Base-by-base conservation (phyloP, 1,139 yeast genomes). In the Pichia sp. region DNA sequence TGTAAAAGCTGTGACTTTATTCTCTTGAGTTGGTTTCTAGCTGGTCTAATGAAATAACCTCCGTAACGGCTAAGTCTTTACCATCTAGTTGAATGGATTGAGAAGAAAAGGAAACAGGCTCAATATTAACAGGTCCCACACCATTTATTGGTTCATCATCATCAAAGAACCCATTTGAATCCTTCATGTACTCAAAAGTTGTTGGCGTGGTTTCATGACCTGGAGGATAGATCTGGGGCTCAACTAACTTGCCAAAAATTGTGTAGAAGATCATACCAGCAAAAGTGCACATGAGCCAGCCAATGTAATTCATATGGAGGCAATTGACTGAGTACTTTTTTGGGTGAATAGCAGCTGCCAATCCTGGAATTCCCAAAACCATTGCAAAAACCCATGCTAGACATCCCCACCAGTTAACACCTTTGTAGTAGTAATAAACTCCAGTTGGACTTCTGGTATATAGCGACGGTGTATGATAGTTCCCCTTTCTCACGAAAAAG, bases 401-500 rank as follows among this genome's bases (percentile, higher is more conserved):
- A 32, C 53, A 53, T 19, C 57, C 60, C 56, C 58, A 55, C 53
- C 52, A 49, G 19, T 58, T 58, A 23, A 54, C 41, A 41, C 75
- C 75, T 41, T 67, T 61, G 57, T 58, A 62, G 59, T 61, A 71
- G 64, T 72, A 70, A 54, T 70, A 72, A 15, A 64, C 61, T 3
- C 73, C 70, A 13, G 62, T 57, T 5, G 61, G 53, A 11, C 61
- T 56, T 8, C 62, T 61, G 0, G 67, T 61, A 58, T 65, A 72
- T 30, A 71, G 55, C 40, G 72, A 72, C 1, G 69, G 64, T 30
- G 70, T 54, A 46, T 64, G 67, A 8, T 69, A 44, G 48, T 62
- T 67, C 38, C 67, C 62, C 19, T 63, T 62, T 55, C 75, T 62
- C 8, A 72, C 61, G 26, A 71, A 54, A 45, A 62, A 64, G 52